Conservation (phyloP, 2,329 filamentous ascomycete species). For the Fusarium agapanthi region DNA sequence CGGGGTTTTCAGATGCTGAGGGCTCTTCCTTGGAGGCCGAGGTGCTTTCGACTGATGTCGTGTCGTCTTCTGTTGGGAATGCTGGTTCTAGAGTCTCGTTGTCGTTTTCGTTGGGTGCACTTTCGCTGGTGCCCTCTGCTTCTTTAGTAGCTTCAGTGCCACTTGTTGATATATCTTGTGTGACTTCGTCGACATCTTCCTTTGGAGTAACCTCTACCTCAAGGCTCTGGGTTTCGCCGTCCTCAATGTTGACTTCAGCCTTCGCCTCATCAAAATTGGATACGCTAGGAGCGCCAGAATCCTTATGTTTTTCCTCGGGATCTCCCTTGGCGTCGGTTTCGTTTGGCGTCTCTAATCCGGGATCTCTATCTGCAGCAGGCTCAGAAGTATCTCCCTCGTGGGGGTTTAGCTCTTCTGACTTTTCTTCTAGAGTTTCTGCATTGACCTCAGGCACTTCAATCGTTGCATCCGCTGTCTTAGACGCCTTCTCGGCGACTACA, state of each 20-base stretch:
- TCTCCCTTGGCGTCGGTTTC: not conserved
- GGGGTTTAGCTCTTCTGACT: not conserved
- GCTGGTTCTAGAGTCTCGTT: constrained; percentile 5
- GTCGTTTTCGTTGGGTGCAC: not conserved
- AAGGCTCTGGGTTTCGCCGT: not conserved
- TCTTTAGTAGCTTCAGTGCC: constrained; percentile 5
- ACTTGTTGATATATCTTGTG: not conserved
- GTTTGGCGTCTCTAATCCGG: constrained; percentile 8
- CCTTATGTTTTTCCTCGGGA: not conserved
- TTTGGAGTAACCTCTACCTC: not conserved
- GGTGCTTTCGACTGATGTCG: constrained; percentile 5
- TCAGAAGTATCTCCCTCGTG: not conserved
- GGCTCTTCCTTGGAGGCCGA: not conserved
- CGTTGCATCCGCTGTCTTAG: not conserved
- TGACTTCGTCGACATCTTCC: constrained; percentile 1
- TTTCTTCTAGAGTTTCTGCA: constrained; percentile 3
- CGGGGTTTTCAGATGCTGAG: not conserved
- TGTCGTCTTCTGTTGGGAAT: not conserved
- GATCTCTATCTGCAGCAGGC: not conserved
- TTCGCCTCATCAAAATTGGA: constrained; percentile 11
- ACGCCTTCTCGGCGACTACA: not conserved
- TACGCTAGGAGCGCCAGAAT: not conserved
- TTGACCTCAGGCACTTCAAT: not conserved
- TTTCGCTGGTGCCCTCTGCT: constrained; percentile 2
- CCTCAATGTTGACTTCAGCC: constrained; percentile 3